Percentiles rank a stretch among this genome's conserved stretches.
Evolutionary conservation across 2,329 filamentous ascomycete species (phyloP).

Genomic region (Colletotrichum higginsianum): DNA sequence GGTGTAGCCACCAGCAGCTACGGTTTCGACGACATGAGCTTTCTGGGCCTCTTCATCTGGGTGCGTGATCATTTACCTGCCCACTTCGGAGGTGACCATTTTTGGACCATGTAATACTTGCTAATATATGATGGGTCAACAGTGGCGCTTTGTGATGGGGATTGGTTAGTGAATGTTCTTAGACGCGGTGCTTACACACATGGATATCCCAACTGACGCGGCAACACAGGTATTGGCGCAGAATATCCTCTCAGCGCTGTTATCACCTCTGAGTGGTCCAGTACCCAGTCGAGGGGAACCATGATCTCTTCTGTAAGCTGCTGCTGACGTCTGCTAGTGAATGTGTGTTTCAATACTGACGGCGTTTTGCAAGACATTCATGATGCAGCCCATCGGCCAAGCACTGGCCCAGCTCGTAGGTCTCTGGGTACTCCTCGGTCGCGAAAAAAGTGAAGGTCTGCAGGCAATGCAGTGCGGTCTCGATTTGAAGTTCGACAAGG

Average conservation of each 20-base stretch:
- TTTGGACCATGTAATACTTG: neutral
- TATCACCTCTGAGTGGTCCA: slow-evolving; percentile 77
- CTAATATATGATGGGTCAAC: neutral
- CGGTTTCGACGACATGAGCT: slow-evolving; percentile 65
- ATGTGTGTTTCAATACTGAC: neutral
- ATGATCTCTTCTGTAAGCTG: slow-evolving; percentile 73
- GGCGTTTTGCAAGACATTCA: slow-evolving; percentile 57
- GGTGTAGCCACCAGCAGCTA: slow-evolving; percentile 68
- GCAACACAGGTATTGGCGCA: slow-evolving; percentile 62
- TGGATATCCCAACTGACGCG: neutral
- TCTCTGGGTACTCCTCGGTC: slow-evolving; percentile 65
- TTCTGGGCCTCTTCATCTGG: slow-evolving; percentile 66
- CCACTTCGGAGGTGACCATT: neutral
- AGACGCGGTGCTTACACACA: neutral
- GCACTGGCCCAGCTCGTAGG: slow-evolving; percentile 75
- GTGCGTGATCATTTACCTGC: slow-evolving; percentile 45
- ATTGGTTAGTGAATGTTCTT: slow-evolving; percentile 54
- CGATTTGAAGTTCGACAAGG: slow-evolving; percentile 59
- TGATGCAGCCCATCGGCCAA: slow-evolving; percentile 79
- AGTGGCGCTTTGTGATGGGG: slow-evolving; percentile 70
- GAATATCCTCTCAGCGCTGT: slow-evolving; percentile 78
- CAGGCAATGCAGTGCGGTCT: slow-evolving; percentile 64
- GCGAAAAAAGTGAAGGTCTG: slow-evolving; percentile 58
- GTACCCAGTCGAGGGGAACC: slow-evolving; percentile 74
- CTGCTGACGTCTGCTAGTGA: neutral